Evolutionary conservation across 192 early-diverging fungal genomes (phyloP).

Genomic region (Coemansia sp.): DNA sequence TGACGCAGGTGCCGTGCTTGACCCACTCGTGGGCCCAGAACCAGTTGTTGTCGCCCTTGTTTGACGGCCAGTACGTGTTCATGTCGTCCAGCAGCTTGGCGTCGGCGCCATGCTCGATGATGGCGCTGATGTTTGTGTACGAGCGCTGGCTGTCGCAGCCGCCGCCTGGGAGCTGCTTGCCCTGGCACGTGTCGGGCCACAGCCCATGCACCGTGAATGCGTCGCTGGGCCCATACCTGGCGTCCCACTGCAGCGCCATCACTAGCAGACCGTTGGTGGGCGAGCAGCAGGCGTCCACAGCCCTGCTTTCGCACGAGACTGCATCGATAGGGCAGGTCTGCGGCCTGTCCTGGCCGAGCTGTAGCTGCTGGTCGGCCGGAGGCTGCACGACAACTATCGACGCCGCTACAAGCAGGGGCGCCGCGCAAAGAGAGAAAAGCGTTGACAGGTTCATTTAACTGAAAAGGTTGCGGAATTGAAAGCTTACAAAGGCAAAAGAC

Average conservation of each 20-base stretch:
- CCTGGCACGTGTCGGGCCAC: slow-evolving; percentile 72
- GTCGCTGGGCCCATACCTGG: slow-evolving; percentile 58
- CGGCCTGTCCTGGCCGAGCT: not conserved
- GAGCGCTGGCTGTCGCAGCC: slow-evolving; percentile 70
- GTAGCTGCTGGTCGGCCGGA: not conserved
- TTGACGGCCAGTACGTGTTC: slow-evolving; percentile 67
- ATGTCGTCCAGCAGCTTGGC: slow-evolving; percentile 49
- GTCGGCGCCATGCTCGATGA: slow-evolving; percentile 46
- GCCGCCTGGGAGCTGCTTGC: slow-evolving; percentile 38
- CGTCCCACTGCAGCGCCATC: slow-evolving; percentile 60
- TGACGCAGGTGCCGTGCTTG: slow-evolving; percentile 81
- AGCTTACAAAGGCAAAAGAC: not conserved
- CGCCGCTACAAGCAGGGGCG: not conserved
- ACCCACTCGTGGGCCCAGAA: slow-evolving; percentile 81
- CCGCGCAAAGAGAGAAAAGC: not conserved
- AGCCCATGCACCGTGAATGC: slow-evolving; percentile 76
- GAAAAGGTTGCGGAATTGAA: not conserved
- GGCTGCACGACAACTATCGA: not conserved
- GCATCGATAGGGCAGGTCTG: slow-evolving; percentile 47
- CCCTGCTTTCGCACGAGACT: slow-evolving; percentile 33
- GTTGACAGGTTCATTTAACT: not conserved
- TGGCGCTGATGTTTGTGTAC: slow-evolving; percentile 58
- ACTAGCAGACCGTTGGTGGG: slow-evolving; percentile 50
- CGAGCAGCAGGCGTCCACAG: slow-evolving; percentile 52
- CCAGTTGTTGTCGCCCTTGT: slow-evolving; percentile 73